Base-by-base conservation (phyloP, 495 filamentous ascomycete species). In the Xylaria curta region DNA sequence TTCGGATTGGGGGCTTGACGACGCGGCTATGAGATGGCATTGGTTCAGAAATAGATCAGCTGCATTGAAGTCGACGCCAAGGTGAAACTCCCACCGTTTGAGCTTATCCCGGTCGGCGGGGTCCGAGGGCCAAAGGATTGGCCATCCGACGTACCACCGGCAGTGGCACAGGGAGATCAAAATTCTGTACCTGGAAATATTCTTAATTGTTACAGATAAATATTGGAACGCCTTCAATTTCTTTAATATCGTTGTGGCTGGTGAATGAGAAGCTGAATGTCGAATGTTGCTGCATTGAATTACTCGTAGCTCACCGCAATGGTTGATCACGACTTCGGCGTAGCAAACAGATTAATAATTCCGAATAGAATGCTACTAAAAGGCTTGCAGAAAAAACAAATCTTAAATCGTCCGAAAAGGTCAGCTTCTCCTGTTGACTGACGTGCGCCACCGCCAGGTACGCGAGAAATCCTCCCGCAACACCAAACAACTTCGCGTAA, bases 1-100 rank as follows among this genome's bases (percentile, higher is more conserved):
- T 0, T 15, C 19, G 64, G 33, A 38, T 9, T 47, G 0, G 46
- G 21, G 26, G 46, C 6, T 10, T 10, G 12, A 28, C 21, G 2
- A 19, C 5, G 19, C 15, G 53, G 38, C 36, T 58, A 10, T 28
- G 53, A 4, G 12, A n/a, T 26, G 0, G 66, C 36, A 49, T 47
- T 58, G 66, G 38, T 33, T 56, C 49, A 33, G 51, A 67, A 54
- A 68, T 60, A 68, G 53, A 47, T 56, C 51, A 44, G 53, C 3
- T 51, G 66, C 66, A 68, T 68, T 68, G 66, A 56, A 12, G 36
- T 46, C 15, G 3, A 13, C 53, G 65, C 12, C 51, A 33, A 60
- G 66, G 8, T 68, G 66, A 68, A 68, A 68, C 66, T 33, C 47
- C 5, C 19, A 7, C 38, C 8, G 66, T 68, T 68, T 68, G 66